phyloP scores from a whole-genome alignment of 805 yeast species.

The Candida berthetii region DNA sequence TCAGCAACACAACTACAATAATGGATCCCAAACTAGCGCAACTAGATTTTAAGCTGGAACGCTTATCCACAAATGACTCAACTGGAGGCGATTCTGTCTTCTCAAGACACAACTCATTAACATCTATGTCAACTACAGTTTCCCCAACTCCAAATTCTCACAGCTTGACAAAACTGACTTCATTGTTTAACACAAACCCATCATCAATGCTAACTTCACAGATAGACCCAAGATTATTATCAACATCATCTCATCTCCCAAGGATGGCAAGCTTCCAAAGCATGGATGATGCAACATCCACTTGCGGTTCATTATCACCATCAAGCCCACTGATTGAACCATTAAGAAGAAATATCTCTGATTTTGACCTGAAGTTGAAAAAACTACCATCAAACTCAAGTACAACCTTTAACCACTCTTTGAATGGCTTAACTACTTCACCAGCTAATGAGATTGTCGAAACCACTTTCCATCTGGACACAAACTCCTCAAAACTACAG shows the following conservation, averaged over 20 bases:
- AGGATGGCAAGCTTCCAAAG: neutral
- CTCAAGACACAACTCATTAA: neutral
- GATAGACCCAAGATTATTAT: too few species aligned
- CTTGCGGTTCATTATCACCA: neutral
- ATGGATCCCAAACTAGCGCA: neutral
- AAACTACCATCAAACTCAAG: neutral
- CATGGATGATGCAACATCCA: neutral
- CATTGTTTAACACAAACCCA: neutral
- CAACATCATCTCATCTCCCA: too few species aligned
- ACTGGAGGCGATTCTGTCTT: neutral
- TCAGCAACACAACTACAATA: neutral
- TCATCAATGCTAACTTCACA: neutral
- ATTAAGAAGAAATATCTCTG: neutral
- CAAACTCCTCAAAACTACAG: neutral
- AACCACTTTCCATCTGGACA: neutral
- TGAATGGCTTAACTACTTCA: conserved; percentile 14
- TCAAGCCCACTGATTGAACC: neutral
- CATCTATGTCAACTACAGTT: neutral
- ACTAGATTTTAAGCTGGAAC: neutral
- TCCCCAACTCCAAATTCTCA: neutral
- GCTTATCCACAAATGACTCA: neutral
- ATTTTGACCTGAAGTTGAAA: neutral
- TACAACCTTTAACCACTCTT: neutral
- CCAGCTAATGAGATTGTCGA: conserved; percentile 16
- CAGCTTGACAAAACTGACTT: neutral